A percentile compares a stretch with the other conserved stretches of the same genome.
Evolutionary conservation across 441 rosid genomes (phyloP).

Genomic region (Geranium incanum): DNA sequence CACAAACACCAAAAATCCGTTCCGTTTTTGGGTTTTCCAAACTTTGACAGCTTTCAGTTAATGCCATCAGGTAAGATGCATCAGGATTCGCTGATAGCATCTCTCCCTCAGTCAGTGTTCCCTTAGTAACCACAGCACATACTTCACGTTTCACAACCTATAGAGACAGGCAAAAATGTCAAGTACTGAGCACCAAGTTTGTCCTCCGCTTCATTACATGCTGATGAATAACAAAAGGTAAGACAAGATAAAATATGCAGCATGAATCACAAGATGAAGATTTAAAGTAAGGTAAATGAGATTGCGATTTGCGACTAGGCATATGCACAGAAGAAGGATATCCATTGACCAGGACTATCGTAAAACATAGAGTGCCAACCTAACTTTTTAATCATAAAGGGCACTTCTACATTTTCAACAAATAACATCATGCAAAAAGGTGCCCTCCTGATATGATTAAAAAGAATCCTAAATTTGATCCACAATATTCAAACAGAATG

Average conservation of each 20-base stretch:
- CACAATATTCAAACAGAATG: neutral
- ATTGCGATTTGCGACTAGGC: neutral
- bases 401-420: neutral
- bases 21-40: constrained; percentile 32
- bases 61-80: constrained; percentile 79
- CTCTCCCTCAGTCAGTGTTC: constrained; percentile 92
- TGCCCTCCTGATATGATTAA: neutral
- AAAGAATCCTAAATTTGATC: constrained; percentile 2
- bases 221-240: constrained; percentile 4
- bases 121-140: constrained; percentile 91
- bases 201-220: neutral
- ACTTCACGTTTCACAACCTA: constrained; percentile 98
- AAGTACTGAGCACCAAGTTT: constrained; percentile 20
- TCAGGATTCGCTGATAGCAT: constrained; percentile 78
- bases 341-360: constrained; percentile 7
- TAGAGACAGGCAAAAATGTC: constrained; percentile 27
- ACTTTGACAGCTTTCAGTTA: constrained; percentile 54
- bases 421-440: neutral
- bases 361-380: constrained; percentile 1
- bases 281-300: constrained; percentile 1
- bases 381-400: neutral
- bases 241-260: neutral
- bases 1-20: constrained; percentile 66
- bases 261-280: neutral
- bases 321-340: constrained; percentile 7